Conservation (phyloP, 257 asterid genomes). For the Jacaranda copaia region DNA sequence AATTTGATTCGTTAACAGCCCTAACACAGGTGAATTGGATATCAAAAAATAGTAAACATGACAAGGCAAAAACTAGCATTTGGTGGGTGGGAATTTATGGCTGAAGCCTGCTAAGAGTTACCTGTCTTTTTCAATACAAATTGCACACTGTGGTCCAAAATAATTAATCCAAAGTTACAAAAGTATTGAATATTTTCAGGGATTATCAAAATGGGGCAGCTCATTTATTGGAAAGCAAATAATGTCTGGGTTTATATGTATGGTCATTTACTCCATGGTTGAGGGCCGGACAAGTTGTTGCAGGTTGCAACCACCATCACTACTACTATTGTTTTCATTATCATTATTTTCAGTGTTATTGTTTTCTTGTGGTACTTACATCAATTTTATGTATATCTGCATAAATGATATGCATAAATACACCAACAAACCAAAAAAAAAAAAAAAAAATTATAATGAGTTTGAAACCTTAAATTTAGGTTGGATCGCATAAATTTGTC, state of each 20-base stretch:
- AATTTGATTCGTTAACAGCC: too few relatives aligned
- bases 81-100: conserved; percentile 27
- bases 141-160: neutral
- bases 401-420: too few relatives aligned
- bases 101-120: neutral
- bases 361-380: too few relatives aligned
- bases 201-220: neutral
- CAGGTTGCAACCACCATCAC: too few relatives aligned
- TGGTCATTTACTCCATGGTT: neutral
- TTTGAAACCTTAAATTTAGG: too few relatives aligned
- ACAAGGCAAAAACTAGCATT: neutral
- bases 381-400: too few relatives aligned
- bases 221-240: neutral
- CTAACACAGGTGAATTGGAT: neutral
- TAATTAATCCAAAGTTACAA: neutral
- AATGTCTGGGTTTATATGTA: neutral
- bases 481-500: too few relatives aligned
- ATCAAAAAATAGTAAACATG: neutral
- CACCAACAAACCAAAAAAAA: too few relatives aligned
- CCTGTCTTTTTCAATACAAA: neutral
- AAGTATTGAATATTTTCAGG: neutral
- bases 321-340: too few relatives aligned
- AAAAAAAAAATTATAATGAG: too few relatives aligned
- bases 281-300: neutral
- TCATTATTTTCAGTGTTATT: too few relatives aligned